Conservation (phyloP, 1,284 basidiomycete genomes). For the Cutaneotrichosporon cyanovorans region DNA sequence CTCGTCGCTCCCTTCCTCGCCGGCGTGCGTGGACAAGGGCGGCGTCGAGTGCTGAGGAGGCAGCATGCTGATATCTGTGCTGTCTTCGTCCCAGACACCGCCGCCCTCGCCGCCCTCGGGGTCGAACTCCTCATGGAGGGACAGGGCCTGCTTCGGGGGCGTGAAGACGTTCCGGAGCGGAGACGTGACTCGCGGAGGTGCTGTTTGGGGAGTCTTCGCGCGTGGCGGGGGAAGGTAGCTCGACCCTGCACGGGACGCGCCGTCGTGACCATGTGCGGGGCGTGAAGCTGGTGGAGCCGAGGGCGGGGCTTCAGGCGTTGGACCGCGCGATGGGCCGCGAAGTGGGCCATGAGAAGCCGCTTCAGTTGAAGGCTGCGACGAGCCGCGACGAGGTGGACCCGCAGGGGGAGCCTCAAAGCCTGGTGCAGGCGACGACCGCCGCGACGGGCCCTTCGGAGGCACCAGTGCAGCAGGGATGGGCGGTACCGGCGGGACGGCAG, state of each 20-base stretch:
- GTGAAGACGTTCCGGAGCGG: slow-evolving; percentile 12
- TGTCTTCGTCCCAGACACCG: slow-evolving; percentile 3
- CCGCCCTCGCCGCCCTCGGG: slow-evolving; percentile 10
- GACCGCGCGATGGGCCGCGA: slow-evolving; percentile 2
- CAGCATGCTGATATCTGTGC: not conserved
- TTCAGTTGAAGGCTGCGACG: too few species aligned
- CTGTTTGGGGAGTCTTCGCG: not conserved
- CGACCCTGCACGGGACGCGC: too few species aligned
- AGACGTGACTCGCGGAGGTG: slow-evolving; percentile 15
- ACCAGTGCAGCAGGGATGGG: slow-evolving; percentile 9
- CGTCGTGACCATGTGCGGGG: not conserved
- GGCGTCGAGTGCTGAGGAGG: slow-evolving; percentile 4
- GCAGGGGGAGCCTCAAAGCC: not conserved
- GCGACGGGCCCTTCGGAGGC: not conserved
- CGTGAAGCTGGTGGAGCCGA: slow-evolving; percentile 9
- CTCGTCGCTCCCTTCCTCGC: not conserved
- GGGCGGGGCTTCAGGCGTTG: not conserved
- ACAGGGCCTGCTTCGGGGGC: not conserved
- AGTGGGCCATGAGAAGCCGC: too few species aligned
- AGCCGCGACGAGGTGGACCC: slow-evolving; percentile 1
- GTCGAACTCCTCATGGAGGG: slow-evolving; percentile 10
- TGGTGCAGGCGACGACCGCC: not conserved
- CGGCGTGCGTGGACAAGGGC: not conserved
- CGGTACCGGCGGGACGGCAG: slow-evolving; percentile 8
- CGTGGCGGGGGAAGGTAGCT: not conserved